phyloP scores from a whole-genome alignment of 176 grass and related monocot species.

The Rhynchospora pubera region DNA sequence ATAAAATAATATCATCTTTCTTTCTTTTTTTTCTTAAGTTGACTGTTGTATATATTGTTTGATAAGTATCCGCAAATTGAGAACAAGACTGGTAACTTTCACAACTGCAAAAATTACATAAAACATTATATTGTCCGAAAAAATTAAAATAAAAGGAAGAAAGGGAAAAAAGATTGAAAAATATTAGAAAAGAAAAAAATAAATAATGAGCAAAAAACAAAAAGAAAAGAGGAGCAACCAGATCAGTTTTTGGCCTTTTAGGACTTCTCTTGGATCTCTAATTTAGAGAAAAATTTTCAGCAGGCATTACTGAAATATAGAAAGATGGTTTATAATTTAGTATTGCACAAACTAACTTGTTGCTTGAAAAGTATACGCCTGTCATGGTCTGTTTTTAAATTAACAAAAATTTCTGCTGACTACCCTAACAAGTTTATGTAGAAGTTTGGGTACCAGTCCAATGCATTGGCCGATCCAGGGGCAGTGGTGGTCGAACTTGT shows the following conservation, averaged over 20 bases:
- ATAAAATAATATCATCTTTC: no score
- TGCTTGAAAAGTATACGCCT: no score
- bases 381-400: no score
- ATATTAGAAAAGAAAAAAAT: no score
- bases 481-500: constrained; percentile 72
- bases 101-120: no score
- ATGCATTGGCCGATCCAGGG: constrained; percentile 56
- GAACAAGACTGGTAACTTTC: no score
- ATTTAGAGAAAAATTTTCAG: neutral
- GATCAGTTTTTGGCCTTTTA: neutral
- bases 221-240: neutral
- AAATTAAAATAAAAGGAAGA: neutral
- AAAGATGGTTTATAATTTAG: neutral
- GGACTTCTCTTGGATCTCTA: neutral
- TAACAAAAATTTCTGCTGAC: neutral
- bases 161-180: neutral
- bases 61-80: no score
- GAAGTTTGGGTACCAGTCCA: constrained; percentile 39
- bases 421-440: neutral
- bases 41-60: no score
- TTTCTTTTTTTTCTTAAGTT: no score
- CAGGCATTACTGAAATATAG: neutral
- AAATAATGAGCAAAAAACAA: no score
- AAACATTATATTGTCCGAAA: neutral
- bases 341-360: neutral